phyloP scores from a whole-genome alignment of 2,329 filamentous ascomycete species.

The Colletotrichum tabaci region DNA sequence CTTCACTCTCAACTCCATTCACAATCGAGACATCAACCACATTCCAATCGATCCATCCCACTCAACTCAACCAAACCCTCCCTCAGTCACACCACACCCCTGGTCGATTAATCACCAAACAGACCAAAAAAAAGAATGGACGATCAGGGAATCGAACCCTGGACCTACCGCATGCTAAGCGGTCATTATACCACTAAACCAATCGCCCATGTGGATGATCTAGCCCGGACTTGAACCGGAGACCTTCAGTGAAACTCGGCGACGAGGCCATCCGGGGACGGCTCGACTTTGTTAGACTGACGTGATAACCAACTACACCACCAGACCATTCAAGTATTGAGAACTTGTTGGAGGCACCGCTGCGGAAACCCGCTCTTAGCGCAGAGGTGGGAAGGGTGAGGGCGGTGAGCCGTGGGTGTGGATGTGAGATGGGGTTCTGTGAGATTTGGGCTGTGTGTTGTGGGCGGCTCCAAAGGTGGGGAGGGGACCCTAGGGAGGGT shows the following conservation, averaged over 20 bases:
- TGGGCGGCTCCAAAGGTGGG: not conserved
- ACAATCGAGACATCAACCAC: no score
- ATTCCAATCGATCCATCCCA: no score
- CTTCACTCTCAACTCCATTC: no score
- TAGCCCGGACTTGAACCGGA: slow-evolving; percentile 36
- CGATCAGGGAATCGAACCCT: slow-evolving; percentile 37
- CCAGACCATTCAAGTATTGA: slow-evolving; percentile 24
- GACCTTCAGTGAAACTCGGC: slow-evolving; percentile 32
- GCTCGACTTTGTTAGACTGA: slow-evolving; percentile 58
- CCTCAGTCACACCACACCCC: not conserved
- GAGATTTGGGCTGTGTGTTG: not conserved
- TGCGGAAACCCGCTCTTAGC: slow-evolving; percentile 6
- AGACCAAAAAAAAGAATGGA: slow-evolving; percentile 23
- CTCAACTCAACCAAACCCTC: no score
- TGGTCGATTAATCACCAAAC: no score
- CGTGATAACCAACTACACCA: slow-evolving; percentile 64
- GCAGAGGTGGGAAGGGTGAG: not conserved
- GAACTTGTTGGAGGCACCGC: rapidly evolving
- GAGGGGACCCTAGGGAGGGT: not conserved
- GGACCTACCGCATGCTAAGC: slow-evolving; percentile 38
- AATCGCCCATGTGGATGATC: slow-evolving; percentile 28
- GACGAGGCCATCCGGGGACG: not conserved
- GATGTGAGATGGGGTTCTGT: not conserved
- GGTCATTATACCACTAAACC: slow-evolving; percentile 41
- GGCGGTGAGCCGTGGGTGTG: not conserved